Evolutionary conservation across 2,329 filamentous ascomycete species (phyloP), one percentile per base, ranked within the genome.

Genomic region (Fusarium stilboides): DNA sequence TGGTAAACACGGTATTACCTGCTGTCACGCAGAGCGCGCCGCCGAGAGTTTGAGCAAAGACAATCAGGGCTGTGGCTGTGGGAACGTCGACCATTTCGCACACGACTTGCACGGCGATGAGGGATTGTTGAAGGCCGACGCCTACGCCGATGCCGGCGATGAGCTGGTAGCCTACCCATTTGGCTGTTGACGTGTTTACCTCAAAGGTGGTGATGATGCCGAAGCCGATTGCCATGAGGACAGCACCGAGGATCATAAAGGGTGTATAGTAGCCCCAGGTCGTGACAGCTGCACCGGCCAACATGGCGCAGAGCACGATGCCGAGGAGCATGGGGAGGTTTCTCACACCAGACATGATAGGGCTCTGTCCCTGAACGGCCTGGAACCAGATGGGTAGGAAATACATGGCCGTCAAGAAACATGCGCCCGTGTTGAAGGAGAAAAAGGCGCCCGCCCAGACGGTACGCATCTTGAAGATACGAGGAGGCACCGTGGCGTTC

Each of bases 1-100:
- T 86, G 45, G 80, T 81, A 62, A 87, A 87, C 14, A 87, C 80
- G 13, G 81, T 82, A 63, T 87, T 81, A 0, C 78, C 85, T 7
- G 84, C 79, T 1, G 82, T 80, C 8, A 88, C 80, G 58, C 85
- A 87, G 1, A 87, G 62, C 4, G 81, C 77, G 8, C 80, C 81
- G 13, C 81, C 81, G 0, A 84, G 73, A 0, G 76, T 80, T 63
- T 83, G 81, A 6, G 70, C 56, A 40, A 77, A 75, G 7, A 76
- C 72, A 12, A 76, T 69, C 20, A 76, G 68, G 14, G 74, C 80
- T 9, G 81, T 84, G 17, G 81, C 83, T 4, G 79, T 76, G 36
- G 74, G 74, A 8, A 76, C 57, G 44, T 76, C 74, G 19, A 62
- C 62, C 69, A 75, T 75, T 34, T 74, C 70, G 36, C 73, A 75